Base-by-base conservation (phyloP, 1,139 yeast species). In the Candida sanyaensis region DNA sequence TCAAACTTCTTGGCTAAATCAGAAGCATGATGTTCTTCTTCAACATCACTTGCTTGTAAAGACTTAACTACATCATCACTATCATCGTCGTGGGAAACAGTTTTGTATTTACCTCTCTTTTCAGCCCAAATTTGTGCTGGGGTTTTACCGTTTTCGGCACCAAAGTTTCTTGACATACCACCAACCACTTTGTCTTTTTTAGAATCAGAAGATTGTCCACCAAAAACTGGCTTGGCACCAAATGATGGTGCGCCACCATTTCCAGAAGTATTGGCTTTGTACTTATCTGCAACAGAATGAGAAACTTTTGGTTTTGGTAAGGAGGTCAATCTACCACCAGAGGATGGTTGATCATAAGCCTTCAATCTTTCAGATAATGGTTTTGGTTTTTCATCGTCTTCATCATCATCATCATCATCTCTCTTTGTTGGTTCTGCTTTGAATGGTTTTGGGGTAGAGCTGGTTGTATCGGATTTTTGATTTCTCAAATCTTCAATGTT, bases 71-170 rank as follows among this genome's bases (percentile, higher is more conserved):
- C 42, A 6, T 60, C 63, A 6, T 60, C 63, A 44, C 63, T 58
- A 12, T 59, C 66, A 12, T 59, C 66, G 1, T 57, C 62, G 26
- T 59, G 55, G 24, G 69, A 55, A 41, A 77, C 82, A 36, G 74
- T 73, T 58, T 74, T 78, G 58, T 72, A 80, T 58, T 81, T 78
- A 44, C 88, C 93, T 64, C 86, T 85, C 74, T 84, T 89, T 65
- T 89, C 97, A 21, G 97, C 97, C 97, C 97, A 91, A 34, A 88
- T 63, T 68, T 91, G 97, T 33, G 97, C 97, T 29, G 98, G 97
- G 4, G 96, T 88, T 69, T 89, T 88, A 51, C 96, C 97, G 50
- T 79, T 81, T 55, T 80, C 80, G 44, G 88, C 74, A 51, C 83
- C 96, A 64, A 83, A 87, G 63, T 86, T 80, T 66, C 85, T 81